These are phyloP conservation scores for Claviceps paspali DNA, from an alignment of 2,329 filamentous ascomycete genomes.

Conservation along the genomic window DNA sequence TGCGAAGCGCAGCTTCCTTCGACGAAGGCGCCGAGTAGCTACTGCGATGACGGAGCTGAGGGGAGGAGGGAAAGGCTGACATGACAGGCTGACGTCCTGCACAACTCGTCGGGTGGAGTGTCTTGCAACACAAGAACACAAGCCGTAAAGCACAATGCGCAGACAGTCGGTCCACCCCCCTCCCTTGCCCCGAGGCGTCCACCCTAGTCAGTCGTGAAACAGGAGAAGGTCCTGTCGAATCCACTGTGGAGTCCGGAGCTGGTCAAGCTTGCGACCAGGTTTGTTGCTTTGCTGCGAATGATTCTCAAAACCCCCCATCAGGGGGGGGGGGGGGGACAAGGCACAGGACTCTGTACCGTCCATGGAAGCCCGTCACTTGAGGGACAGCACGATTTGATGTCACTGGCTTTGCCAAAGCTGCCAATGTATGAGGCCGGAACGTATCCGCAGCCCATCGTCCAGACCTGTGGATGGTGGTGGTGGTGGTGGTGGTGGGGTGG, in stretches of 20 bases:
- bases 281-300: conserved; percentile 1
- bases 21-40: not conserved
- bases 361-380: conserved; percentile 3
- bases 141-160: not conserved
- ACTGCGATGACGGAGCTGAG: conserved; percentile 2
- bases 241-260: conserved; percentile 9
- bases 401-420: not conserved
- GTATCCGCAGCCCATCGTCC: not conserved
- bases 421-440: not conserved
- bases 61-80: too few relatives aligned
- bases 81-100: conserved; percentile 1
- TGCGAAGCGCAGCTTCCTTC: not conserved
- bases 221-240: conserved; percentile 9
- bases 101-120: not conserved
- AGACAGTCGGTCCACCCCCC: conserved; percentile 5
- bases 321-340: too few relatives aligned
- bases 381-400: not conserved
- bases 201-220: conserved; percentile 11
- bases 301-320: conserved; percentile 1
- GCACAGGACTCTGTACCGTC: not conserved
- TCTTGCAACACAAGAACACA: not conserved
- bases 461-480: too few relatives aligned
- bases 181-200: conserved; percentile 5
- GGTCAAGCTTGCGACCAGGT: conserved; percentile 10
- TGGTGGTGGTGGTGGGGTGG: too few relatives aligned